Evolutionary conservation across 306 rosid genomes (phyloP), one percentile per base, ranked within the genome.

Genomic region (Echinosophora koreensis): DNA sequence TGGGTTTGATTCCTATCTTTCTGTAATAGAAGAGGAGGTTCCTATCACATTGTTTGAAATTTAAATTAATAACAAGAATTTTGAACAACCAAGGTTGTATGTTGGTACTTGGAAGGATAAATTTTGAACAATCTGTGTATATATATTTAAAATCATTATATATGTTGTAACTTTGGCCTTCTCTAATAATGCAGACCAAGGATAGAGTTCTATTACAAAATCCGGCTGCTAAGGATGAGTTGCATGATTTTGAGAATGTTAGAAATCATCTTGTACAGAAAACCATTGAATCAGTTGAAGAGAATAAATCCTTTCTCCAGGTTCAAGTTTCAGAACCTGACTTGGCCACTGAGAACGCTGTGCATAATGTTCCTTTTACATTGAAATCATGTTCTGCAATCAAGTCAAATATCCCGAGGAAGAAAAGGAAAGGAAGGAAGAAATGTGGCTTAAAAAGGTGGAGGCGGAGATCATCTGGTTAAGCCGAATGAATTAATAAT

Each of bases 371-470:
- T 57, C 66, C 18, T 67, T 78, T 85, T 30, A 54, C 52, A 44
- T 71, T 49, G 70, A 79, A 82, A 57, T 28, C 84, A 17, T 72
- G 56, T 52, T 65, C 82, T 52, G 7, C 86, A 56, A 77, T 61
- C 64, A 86, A 83, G 74, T 51, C 86, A 30, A 77, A 42, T 79
- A 13, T 71, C 38, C 80, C 84, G n/a, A 70, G 63, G 84, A 86
- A 66, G 16, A 86, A 82, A 66, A 88, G 87, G 76, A 81, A 80
- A 46, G 77, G 85, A 77, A 88, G 72, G 85, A 81, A 76, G 78
- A 88, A 71, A 58, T 58, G 72, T 18, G 67, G 84, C 67, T 70
- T 75, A 9, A 78, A 63, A 55, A 78, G 83, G 72, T 47, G 54
- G 70, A 67, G 56, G 18, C 28, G 28, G 75, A 50, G 62, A 28